Percentiles rank a stretch among this genome's conserved stretches.
Conservation (phyloP, 495 filamentous ascomycete genomes). For the Aspergillus egyptiacus region DNA sequence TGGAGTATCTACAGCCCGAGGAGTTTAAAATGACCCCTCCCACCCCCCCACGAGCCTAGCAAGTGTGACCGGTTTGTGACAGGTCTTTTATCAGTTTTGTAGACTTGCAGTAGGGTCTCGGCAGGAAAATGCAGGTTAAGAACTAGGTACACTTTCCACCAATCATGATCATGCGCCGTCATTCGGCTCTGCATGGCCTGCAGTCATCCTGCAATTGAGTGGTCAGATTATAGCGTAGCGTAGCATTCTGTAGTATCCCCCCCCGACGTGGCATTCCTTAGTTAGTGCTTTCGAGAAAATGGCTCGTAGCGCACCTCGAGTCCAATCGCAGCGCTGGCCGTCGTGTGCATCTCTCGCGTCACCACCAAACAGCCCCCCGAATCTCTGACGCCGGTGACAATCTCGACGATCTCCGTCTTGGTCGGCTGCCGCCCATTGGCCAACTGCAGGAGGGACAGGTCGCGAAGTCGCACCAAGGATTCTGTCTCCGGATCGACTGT, state of each 20-base stretch:
- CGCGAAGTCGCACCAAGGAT: neutral
- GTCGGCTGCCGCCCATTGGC: neutral
- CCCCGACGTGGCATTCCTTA: no score
- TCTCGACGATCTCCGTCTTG: neutral
- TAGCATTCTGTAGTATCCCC: no score
- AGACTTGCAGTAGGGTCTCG: no score
- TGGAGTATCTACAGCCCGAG: no score
- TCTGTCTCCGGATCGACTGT: neutral
- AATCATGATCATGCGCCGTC: neutral
- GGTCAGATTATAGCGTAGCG: no score
- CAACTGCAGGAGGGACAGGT: neutral
- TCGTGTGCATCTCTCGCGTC: neutral
- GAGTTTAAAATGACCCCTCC: no score
- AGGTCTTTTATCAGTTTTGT: no score
- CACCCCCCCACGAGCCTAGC: no score
- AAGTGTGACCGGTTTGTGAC: no score
- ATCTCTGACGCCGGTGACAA: neutral
- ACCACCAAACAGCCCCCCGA: neutral
- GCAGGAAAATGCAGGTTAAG: no score
- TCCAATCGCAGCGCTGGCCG: neutral
- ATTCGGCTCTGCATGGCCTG: neutral
- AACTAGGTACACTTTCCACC: no score
- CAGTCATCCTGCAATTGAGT: no score
- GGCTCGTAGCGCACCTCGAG: neutral
- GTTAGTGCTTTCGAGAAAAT: neutral